Base-by-base conservation (phyloP, 2,329 filamentous ascomycete species). In the Colletotrichum sp. region DNA sequence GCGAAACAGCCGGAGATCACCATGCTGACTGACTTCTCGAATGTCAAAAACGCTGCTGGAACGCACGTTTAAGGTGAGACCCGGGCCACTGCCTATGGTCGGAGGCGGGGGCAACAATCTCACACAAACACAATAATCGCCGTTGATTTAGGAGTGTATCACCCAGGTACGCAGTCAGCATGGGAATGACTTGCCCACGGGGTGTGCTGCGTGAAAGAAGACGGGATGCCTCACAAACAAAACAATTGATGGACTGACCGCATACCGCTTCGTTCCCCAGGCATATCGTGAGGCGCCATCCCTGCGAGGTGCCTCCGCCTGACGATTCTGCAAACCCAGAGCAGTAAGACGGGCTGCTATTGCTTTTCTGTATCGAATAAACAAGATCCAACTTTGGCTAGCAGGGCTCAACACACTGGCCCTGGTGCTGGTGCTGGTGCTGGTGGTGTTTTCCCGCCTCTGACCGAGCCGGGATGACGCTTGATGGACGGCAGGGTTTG, bases 291-390 rank as follows among this genome's bases (percentile, higher is more conserved):
- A 49, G 9, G 44, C 44, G n/a, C n/a, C 44, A 49, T 49, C 44
- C 44, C 44, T 49, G 44, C 44, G 44, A 21, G 44, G 10, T 21
- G 44, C n/a, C 44, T 21, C 44, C n/a, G 44, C 44, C n/a, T 49
- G 44, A 13, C 44, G 44, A 49, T 49, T 49, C 44, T 49, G 44
- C 18, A 49, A 32, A 44, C 36, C 30, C 66, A 64, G 69, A 44
- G 66, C 71, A 74, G 71, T 59, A 70, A 67, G 30, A 57, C 64
- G 70, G 62, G 16, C 30, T 62, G 60, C 71, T 30, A 26, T 67
- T 75, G 62, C 49, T 69, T 76, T 64, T 68, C 63, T 76, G 69
- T 69, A 16, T 68, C 69, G 32, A 69, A 69, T 76, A 59, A 59
- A 76, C 73, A 44, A 72, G 57, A 64, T 65, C 13, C 63, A 13